Base-by-base conservation (phyloP, 805 yeast genomes). In the Zygotorulaspora danielsina region DNA sequence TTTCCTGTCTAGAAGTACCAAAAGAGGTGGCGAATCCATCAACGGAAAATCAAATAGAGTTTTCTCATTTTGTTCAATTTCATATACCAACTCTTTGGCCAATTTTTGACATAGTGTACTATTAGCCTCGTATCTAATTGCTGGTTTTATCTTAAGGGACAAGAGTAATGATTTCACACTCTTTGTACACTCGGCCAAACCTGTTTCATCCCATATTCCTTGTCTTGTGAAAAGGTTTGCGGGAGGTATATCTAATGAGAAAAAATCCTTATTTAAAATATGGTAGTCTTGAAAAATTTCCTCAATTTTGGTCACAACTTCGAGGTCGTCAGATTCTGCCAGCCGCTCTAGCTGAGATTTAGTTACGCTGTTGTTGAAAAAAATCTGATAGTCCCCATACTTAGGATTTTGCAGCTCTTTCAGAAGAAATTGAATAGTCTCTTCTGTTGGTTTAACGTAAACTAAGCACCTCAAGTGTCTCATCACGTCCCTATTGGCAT, bases 251-350 rank as follows among this genome's bases (percentile, higher is more conserved):
- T 66, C 69, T n/a, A 73, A 51, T 0, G 75, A 65, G 56, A 79
- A 84, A 22, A 90, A 64, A 51, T 84, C 83, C 42, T 70, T 70
- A 60, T 86, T 86, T 38, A 90, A 64, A 6, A 85, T 79, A 46
- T 77, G 70, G 57, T 82, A 89, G 61, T 93, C 97, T 51, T 81
- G 84, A 57, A 87, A 93, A 27, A 89, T 57, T 56, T 93, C 98
- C 37, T 82, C 78, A 4, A 93, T 87, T 42, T 75, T 75, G 4
- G 72, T 66, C 7, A 93, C 83, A 7, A 79, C 77, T 57, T 90
- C 97, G 53, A 79, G 70, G 55, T 85, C 93, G 61, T 93, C 99
- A 2, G 85, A 75, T 60, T 87, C 96, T 0, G 98, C 97, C 33
- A 93, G 58, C 36, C 84, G 71, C 58, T 93, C 99, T 50, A 93